Base-by-base conservation (phyloP, 805 yeast species). In the Tetrapisispora iriomotensis region DNA sequence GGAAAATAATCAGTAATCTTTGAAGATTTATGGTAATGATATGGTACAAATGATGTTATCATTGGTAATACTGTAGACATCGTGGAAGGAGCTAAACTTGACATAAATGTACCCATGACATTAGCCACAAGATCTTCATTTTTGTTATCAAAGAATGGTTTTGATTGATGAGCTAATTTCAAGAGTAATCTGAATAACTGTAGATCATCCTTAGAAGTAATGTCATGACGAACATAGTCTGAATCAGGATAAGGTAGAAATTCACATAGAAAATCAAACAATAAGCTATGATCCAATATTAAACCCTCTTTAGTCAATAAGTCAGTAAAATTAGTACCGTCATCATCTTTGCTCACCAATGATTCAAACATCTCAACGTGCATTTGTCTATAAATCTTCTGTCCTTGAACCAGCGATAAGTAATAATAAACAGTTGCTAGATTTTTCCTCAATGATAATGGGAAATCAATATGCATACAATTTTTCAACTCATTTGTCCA, bases 401-500 rank as follows among this genome's bases (percentile, higher is more conserved):
- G 94, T 3, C 88, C 86, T 29, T 84, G 72, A 2, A 79, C 72
- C 19, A 86, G 61, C 30, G 83, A 70, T 21, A 88, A 66, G 14
- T 81, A 73, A 51, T 75, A 86, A 54, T 75, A 87, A 3, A 83
- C 81, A 42, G 68, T 66, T 1, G 85, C 77, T 33, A 88, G 67
- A 1, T 73, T 62, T 15, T 75, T 67, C 38, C 86, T 70, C 36
- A 77, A 60, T 1, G 65, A 48, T 13, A 83, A 49, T 0, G 96
- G 96, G 64, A 88, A 69, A 36, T 79, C 81, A 50, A 81, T 75
- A 50, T 75, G 75, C 39, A 85, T 59, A 73, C 94, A 79, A 29
- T 80, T 77, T 37, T 76, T 71, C 46, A 90, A 68, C 56, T 85
- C 95, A 39, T 80, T 77, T 0, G 95, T 79, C 94, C 95, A 86